A percentile compares a stretch with the other conserved stretches of the same genome.
Conservation (phyloP, 2,329 filamentous ascomycete genomes). For the Macroventuria anomochaeta region DNA sequence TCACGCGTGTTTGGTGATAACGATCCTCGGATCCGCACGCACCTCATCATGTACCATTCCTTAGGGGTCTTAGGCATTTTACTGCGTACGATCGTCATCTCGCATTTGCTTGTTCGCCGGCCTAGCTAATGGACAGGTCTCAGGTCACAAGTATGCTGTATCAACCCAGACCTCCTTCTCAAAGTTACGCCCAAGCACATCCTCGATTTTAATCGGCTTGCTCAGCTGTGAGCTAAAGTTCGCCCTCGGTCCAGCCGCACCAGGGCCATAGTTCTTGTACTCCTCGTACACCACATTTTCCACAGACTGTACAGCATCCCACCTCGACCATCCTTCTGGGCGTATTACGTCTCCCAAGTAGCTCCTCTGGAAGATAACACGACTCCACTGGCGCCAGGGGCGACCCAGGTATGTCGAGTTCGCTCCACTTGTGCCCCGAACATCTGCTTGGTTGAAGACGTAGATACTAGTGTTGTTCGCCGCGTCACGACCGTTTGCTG, state of each 20-base stretch:
- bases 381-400: constrained; percentile 57
- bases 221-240: constrained; percentile 18
- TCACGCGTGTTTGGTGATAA: too few species aligned
- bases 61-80: too few species aligned
- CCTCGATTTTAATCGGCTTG: constrained; percentile 10
- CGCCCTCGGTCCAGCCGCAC: constrained; percentile 12
- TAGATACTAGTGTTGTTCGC: constrained; percentile 51
- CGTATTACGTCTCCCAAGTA: constrained; percentile 63
- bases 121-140: too few species aligned
- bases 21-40: too few species aligned
- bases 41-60: too few species aligned
- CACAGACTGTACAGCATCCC: constrained; percentile 25
- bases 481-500: constrained; percentile 30
- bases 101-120: too few species aligned
- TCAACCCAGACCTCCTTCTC: constrained; percentile 29
- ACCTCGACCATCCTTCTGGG: constrained; percentile 59
- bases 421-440: constrained; percentile 48
- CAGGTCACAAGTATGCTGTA: constrained; percentile 18
- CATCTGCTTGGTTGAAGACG: constrained; percentile 59
- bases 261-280: constrained; percentile 28
- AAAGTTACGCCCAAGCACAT: constrained; percentile 22
- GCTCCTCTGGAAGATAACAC: constrained; percentile 58
- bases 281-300: constrained; percentile 25
- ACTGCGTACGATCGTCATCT: too few species aligned
- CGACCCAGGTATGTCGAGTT: constrained; percentile 55